These are phyloP conservation scores for Phoma sp. DNA, from an alignment of 2,329 filamentous ascomycete genomes.

Conservation along the genomic window DNA sequence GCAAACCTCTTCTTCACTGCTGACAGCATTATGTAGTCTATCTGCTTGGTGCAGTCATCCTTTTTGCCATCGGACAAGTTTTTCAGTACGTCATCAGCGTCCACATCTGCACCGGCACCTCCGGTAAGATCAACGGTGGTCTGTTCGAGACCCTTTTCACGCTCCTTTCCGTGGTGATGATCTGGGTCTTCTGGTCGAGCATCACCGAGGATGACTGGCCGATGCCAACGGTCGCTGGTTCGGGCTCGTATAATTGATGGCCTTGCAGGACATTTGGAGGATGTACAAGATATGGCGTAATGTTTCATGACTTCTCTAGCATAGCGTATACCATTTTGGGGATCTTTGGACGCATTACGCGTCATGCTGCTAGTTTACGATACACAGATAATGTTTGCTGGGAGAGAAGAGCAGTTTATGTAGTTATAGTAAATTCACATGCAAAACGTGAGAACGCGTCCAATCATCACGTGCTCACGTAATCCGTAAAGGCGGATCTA, in stretches of 20 bases:
- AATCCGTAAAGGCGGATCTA: conserved; percentile 7
- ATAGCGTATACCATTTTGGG: conserved; percentile 50
- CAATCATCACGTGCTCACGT: conserved; percentile 27
- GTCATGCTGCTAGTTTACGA: conserved; percentile 39
- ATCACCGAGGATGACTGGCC: conserved; percentile 99
- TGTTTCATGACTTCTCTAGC: conserved; percentile 48
- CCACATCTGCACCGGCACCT: conserved; percentile 84
- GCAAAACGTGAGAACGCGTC: conserved; percentile 30
- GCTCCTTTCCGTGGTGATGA: conserved; percentile 76
- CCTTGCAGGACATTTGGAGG: conserved; percentile 19
- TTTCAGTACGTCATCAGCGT: conserved; percentile 95
- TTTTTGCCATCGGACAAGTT: conserved; percentile 91
- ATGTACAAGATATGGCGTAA: conserved; percentile 36
- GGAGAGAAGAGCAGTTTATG: neutral
- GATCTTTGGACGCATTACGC: conserved; percentile 36
- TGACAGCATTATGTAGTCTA: conserved; percentile 63
- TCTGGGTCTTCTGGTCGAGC: conserved; percentile 98
- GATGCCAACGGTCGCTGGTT: conserved; percentile 53
- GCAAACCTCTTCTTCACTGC: conserved; percentile 6
- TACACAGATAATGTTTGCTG: conserved; percentile 45
- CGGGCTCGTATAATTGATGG: conserved; percentile 49
- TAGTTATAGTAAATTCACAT: conserved; percentile 19
- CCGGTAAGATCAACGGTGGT: conserved; percentile 88
- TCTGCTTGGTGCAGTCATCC: conserved; percentile 72
- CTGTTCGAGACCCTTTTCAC: conserved; percentile 95